A percentile compares a stretch with the other conserved stretches of the same genome.
These are phyloP conservation scores for Phaseolus lunatus DNA, from an alignment of 306 rosid species.

Conservation along the genomic window DNA sequence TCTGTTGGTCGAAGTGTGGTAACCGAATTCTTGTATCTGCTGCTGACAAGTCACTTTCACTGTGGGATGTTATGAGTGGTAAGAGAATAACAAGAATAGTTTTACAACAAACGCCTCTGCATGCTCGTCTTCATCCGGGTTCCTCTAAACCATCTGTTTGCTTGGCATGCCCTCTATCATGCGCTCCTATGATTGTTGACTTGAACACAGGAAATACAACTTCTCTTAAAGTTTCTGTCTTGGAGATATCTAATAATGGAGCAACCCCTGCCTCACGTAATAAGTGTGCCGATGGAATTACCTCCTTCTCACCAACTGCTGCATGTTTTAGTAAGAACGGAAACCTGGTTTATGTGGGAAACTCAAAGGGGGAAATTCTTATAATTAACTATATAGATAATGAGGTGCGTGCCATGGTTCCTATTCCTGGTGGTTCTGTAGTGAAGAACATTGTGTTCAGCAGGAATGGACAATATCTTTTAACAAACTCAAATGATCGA, in stretches of 20 bases:
- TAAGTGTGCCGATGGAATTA: slow-evolving; percentile 77
- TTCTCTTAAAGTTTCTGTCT: slow-evolving; percentile 69
- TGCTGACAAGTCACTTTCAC: slow-evolving; percentile 80
- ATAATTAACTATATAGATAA: slow-evolving; percentile 60
- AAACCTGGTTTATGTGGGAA: slow-evolving; percentile 84
- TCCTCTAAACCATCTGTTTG: slow-evolving; percentile 84
- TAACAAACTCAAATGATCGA: slow-evolving; percentile 93
- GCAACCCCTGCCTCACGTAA: slow-evolving; percentile 64
- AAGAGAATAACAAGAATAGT: slow-evolving; percentile 65
- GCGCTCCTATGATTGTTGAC: slow-evolving; percentile 94
- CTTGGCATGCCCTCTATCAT: slow-evolving; percentile 93
- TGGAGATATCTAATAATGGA: slow-evolving; percentile 57
- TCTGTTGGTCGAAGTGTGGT: slow-evolving; percentile 49
- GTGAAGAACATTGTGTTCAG: slow-evolving; percentile 91
- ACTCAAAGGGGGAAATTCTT: slow-evolving; percentile 97
- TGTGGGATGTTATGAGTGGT: slow-evolving; percentile 85
- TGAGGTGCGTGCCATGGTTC: slow-evolving; percentile 75
- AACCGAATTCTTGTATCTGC: slow-evolving; percentile 68
- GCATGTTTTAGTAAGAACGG: slow-evolving; percentile 92
- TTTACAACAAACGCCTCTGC: slow-evolving; percentile 83
- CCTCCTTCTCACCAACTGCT: slow-evolving; percentile 87
- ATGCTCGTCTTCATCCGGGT: slow-evolving; percentile 92
- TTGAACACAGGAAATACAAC: slow-evolving; percentile 73
- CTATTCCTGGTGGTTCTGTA: slow-evolving; percentile 81
- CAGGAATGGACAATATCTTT: slow-evolving; percentile 88